Base-by-base conservation (phyloP, 192 early-diverging fungal genomes). In the Gigaspora rosea region DNA sequence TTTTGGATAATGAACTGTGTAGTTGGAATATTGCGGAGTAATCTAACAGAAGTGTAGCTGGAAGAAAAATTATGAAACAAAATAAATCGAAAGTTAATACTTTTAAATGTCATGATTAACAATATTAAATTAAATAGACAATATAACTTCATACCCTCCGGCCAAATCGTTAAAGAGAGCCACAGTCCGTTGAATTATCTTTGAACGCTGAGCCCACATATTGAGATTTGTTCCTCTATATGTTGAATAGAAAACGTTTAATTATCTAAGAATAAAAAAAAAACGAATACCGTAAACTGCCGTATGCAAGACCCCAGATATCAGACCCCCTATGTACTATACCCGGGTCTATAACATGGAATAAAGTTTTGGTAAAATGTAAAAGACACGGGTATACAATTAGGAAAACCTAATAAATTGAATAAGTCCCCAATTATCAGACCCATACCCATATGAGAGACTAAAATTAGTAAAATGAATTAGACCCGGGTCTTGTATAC, bases 81-180 rank as follows among this genome's bases (percentile, higher is more conserved):
- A 52, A 56, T 56, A 18, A 13, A 56, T 13, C 52, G 0, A 56
- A 15, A 15, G 12, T 4, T 56, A 56, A 56, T 56, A 11, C 4
- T 18, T 22, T 15, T 27, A 27, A 27, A 27, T 27, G 4, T 4
- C 27, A 33, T 33, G 27, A 71, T 56, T 18, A 69, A 0, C 7
- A 1, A 35, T 52, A 10, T 47, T 47, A 15, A 27, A 46, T 46
- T n/a, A 13, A 27, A 27, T 46, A 18, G 32, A 18, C 22, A 49
- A 51, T 11, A 16, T 22, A 66, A 20, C 35, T 61, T 77, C 75
- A 50, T 83, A 90, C 77, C 93, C 93, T 15, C 85, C 87, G 0
- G 94, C 86, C 50, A 96, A 79, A 49, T 96, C 94, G 68, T 90
- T 88, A 69, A 96, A 91, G 32, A 96, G 83, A 58, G 87, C 84